Percentiles rank a stretch among this genome's conserved stretches.
These are phyloP conservation scores for Xylariales sp. DNA, from an alignment of 2,329 filamentous ascomycete genomes.

Conservation along the genomic window DNA sequence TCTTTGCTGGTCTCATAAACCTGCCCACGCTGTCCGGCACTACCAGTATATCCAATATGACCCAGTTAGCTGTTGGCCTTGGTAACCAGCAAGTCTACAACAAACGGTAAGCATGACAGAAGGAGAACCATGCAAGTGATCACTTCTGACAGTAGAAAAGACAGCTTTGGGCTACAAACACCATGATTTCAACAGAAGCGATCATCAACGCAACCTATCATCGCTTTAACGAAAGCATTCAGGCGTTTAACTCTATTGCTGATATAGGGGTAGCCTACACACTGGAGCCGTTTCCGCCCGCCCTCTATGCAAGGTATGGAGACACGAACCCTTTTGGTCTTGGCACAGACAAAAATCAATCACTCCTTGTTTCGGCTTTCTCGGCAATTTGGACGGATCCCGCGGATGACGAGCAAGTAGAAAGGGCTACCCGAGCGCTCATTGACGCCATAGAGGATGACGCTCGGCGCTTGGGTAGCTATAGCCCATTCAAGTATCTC, in stretches of 20 bases:
- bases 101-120: not conserved
- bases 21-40: not conserved
- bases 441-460: not conserved
- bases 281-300: not conserved
- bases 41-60: not conserved
- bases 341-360: not conserved
- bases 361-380: not conserved
- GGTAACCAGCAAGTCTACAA: not conserved
- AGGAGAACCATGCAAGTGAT: not conserved
- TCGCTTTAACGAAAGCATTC: conserved; percentile 13
- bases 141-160: not conserved
- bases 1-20: conserved; percentile 14
- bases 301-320: conserved; percentile 2
- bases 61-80: not conserved
- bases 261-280: conserved; percentile 7
- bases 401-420: conserved; percentile 1
- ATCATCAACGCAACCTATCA: conserved; percentile 11
- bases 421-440: not conserved
- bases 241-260: not conserved
- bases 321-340: conserved; percentile 9
- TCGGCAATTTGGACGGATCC: conserved; percentile 6
- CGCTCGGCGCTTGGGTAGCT: not conserved
- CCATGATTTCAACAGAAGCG: not conserved
- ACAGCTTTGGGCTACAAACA: conserved; percentile 5
- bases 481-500: conserved; percentile 3